phyloP scores from a whole-genome alignment of 805 yeast species.

The Wickerhamomyces sydowiorum region DNA sequence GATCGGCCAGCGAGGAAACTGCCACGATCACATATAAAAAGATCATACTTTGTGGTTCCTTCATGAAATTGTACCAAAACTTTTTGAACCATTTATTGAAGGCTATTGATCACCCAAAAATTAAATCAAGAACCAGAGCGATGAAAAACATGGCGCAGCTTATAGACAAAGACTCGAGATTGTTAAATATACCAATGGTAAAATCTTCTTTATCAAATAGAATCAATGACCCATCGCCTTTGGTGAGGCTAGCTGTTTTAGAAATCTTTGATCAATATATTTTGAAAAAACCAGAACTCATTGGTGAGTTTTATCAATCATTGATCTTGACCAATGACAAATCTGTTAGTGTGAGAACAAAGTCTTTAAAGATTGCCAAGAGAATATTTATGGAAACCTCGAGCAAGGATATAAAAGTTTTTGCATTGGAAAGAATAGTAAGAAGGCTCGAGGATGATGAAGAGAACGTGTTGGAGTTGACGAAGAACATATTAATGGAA shows the following conservation, averaged over 20 bases:
- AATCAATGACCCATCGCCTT: constrained; percentile 57
- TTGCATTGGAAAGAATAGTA: constrained; percentile 46
- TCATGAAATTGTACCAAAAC: constrained; percentile 38
- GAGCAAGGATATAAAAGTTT: constrained; percentile 27
- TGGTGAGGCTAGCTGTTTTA: constrained; percentile 71
- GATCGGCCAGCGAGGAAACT: background rate
- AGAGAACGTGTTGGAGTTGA: constrained; percentile 39
- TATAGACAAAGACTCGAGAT: constrained; percentile 43
- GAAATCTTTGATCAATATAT: constrained; percentile 55
- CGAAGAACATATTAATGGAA: constrained; percentile 31
- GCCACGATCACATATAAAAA: background rate
- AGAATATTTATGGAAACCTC: constrained; percentile 37
- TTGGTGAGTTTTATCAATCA: constrained; percentile 41
- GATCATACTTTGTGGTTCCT: constrained; percentile 8
- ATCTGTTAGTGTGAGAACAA: constrained; percentile 59
- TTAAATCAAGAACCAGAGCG: constrained; percentile 56
- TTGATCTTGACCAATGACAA: constrained; percentile 40
- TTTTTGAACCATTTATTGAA: constrained; percentile 45
- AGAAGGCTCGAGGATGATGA: constrained; percentile 68
- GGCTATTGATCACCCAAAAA: constrained; percentile 42
- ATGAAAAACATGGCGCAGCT: constrained; percentile 55
- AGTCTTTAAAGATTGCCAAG: constrained; percentile 48
- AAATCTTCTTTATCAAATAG: constrained; percentile 45
- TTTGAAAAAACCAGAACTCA: constrained; percentile 34
- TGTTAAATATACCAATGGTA: constrained; percentile 45